Conservation (phyloP, 139 green algal species). For the Pseudopediastrum boryanum region DNA sequence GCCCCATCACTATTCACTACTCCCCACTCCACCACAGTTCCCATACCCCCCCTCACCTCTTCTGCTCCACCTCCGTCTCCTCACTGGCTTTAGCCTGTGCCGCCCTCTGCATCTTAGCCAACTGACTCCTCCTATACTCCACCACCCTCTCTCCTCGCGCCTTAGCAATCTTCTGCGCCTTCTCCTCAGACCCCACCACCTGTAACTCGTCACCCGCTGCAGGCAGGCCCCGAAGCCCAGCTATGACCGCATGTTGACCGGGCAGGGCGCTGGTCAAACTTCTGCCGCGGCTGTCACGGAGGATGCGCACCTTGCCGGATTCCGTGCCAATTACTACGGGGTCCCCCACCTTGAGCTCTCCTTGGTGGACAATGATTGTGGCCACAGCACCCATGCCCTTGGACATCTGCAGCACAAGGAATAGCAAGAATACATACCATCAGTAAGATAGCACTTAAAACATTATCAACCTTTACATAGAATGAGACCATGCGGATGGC, state of each 20-base stretch:
- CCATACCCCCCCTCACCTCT: slow-evolving; percentile 6
- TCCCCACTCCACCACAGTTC: no score
- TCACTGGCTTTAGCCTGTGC: slow-evolving; percentile 34
- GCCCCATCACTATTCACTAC: no score
- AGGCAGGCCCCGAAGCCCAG: slow-evolving; percentile 78
- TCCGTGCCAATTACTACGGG: slow-evolving; percentile 84
- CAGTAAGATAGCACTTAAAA: not conserved
- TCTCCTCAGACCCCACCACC: slow-evolving; percentile 34
- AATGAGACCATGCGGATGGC: no score
- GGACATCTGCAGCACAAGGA: slow-evolving; percentile 12
- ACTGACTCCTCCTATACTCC: slow-evolving; percentile 47
- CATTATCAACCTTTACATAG: no score
- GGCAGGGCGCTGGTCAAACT: slow-evolving; percentile 47
- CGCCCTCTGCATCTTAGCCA: slow-evolving; percentile 43
- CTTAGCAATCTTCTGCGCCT: slow-evolving; percentile 28
- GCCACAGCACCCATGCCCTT: slow-evolving; percentile 83
- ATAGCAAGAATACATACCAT: no score
- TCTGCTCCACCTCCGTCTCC: slow-evolving; percentile 24
- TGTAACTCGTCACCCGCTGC: slow-evolving; percentile 83
- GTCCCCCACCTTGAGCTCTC: slow-evolving; percentile 61
- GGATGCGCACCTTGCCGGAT: slow-evolving; percentile 69
- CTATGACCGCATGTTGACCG: slow-evolving; percentile 65
- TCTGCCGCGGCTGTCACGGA: slow-evolving; percentile 43
- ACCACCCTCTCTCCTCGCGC: slow-evolving; percentile 38
- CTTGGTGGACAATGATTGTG: slow-evolving; percentile 62